Evolutionary conservation across 257 asterid genomes (phyloP).

Genomic region (Solanum boliviense): DNA sequence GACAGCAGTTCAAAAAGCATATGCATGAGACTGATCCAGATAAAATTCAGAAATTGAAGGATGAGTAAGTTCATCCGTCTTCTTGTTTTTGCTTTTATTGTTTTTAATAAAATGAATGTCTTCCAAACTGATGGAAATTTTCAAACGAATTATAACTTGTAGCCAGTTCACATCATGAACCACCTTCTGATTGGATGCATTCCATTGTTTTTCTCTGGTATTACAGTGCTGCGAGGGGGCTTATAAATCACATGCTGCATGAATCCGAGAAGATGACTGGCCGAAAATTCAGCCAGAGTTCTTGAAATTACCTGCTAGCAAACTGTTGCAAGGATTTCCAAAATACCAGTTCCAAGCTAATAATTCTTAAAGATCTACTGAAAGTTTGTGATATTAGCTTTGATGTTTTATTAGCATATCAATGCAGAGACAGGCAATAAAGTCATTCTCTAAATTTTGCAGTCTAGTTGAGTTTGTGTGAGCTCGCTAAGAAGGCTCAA

Average conservation of each 20-base stretch:
- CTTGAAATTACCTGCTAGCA: neutral
- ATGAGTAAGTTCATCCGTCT: slow-evolving; percentile 45
- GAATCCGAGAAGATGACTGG: slow-evolving; percentile 73
- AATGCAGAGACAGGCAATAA: neutral
- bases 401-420: neutral
- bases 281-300: slow-evolving; percentile 48
- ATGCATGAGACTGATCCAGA: slow-evolving; percentile 92
- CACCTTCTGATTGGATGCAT: neutral
- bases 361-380: too few relatives aligned
- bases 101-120: neutral
- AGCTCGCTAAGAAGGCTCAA: neutral
- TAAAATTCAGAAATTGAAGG: slow-evolving; percentile 72
- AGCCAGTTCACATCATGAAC: neutral
- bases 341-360: neutral
- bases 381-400: too few relatives aligned
- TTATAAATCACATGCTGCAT: slow-evolving; percentile 81
- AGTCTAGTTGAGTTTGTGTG: too few relatives aligned
- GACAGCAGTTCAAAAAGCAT: slow-evolving; percentile 74
- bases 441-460: neutral
- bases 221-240: slow-evolving; percentile 87
- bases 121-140: neutral
- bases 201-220: neutral
- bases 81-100: neutral
- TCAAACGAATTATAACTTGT: neutral
- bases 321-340: neutral